Percentiles rank a stretch among this genome's conserved stretches.
Evolutionary conservation across 352 stramenopile genomes (phyloP).

Genomic region (Lagenidium giganteum): DNA sequence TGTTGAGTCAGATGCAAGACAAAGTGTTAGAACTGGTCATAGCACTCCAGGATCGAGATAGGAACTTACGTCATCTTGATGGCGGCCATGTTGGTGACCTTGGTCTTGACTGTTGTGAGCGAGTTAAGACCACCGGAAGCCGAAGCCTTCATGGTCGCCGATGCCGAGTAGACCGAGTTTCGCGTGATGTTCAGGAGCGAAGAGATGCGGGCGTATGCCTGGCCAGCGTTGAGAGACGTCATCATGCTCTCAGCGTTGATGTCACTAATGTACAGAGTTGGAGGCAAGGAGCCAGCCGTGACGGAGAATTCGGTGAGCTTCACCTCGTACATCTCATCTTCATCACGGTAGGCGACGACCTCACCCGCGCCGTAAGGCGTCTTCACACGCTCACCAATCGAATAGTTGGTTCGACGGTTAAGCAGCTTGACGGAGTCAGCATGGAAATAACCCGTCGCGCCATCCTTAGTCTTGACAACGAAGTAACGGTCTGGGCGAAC

Average conservation of each 20-base stretch:
- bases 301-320: conserved; percentile 15
- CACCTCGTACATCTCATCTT: conserved; percentile 27
- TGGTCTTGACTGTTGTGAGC: conserved; percentile 61
- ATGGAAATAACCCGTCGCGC: conserved; percentile 22
- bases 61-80: conserved; percentile 67
- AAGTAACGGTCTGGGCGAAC: conserved; percentile 21
- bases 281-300: conserved; percentile 3
- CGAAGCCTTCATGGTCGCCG: conserved; percentile 58
- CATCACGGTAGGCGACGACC: conserved; percentile 19
- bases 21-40: no score
- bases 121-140: conserved; percentile 42
- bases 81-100: conserved; percentile 61
- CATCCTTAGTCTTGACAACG: conserved; percentile 22
- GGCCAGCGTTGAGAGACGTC: conserved; percentile 21
- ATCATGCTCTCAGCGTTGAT: conserved; percentile 21
- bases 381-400: conserved; percentile 18
- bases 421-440: conserved; percentile 22
- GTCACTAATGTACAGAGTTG: conserved; percentile 22
- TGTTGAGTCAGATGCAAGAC: no score
- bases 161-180: conserved; percentile 63
- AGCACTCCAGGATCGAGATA: no score
- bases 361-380: conserved; percentile 23
- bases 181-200: conserved; percentile 70
- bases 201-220: conserved; percentile 50
- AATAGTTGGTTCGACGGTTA: conserved; percentile 20